phyloP scores from a whole-genome alignment of 2,329 filamentous ascomycete species.

The Periconia sp. region DNA sequence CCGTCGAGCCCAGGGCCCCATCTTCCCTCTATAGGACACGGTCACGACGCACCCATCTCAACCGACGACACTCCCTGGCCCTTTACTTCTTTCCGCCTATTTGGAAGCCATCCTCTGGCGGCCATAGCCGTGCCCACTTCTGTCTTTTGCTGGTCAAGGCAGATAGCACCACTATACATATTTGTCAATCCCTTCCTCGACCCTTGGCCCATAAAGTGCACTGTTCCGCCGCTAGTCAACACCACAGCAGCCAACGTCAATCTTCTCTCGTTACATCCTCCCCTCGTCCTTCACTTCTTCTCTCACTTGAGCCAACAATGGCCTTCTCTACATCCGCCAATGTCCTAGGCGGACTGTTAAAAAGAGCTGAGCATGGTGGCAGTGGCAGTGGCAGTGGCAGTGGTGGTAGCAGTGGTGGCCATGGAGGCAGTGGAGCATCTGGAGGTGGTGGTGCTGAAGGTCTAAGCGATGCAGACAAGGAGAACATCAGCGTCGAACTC shows the following conservation, averaged over 20 bases:
- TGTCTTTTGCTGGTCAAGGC: conserved; percentile 48
- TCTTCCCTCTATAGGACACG: conserved; percentile 31
- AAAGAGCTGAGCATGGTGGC: conserved; percentile 29
- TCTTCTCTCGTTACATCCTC: conserved; percentile 12
- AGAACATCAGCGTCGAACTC: conserved; percentile 44
- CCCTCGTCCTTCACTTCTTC: conserved; percentile 19
- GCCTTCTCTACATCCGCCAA: conserved; percentile 21
- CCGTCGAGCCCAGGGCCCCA: conserved; percentile 20
- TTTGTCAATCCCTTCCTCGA: conserved; percentile 25
- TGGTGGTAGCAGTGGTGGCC: conserved; percentile 15
- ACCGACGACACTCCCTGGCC: conserved; percentile 21
- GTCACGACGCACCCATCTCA: conserved; percentile 30
- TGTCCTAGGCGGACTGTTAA: conserved; percentile 18
- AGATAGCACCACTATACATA: conserved; percentile 40
- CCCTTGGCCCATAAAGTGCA: conserved; percentile 28
- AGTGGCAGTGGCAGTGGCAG: conserved; percentile 22
- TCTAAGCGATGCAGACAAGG: conserved; percentile 33
- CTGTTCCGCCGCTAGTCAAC: conserved; percentile 21
- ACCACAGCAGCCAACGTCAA: not conserved
- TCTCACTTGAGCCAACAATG: conserved; percentile 24
- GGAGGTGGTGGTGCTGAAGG: conserved; percentile 27
- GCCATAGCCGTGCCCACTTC: conserved; percentile 30
- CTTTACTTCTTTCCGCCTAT: conserved; percentile 18
- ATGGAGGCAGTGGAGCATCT: conserved; percentile 1
- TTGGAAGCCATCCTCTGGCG: conserved; percentile 18